Conservation (phyloP, 768 basidiomycete species). For the Boletus tylopilopsis region DNA sequence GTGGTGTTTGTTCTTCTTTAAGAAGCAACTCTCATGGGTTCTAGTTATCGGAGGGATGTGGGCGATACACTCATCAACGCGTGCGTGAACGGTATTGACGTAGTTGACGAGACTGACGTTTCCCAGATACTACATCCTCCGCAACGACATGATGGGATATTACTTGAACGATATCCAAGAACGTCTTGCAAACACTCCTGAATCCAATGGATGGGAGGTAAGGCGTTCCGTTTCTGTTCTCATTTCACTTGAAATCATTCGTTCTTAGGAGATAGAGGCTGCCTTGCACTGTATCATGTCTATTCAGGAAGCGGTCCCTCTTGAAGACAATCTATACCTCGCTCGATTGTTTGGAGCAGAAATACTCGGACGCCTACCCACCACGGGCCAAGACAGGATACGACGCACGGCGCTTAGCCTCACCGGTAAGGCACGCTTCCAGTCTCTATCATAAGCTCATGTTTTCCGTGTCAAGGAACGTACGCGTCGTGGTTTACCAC, state of each 20-base stretch:
- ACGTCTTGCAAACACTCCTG: constrained; percentile 43
- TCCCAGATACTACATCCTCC: constrained; percentile 79
- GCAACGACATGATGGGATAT: constrained; percentile 76
- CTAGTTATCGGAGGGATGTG: constrained; percentile 78
- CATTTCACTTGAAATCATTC: constrained; percentile 1
- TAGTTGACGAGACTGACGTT: constrained; percentile 6
- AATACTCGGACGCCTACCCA: constrained; percentile 67
- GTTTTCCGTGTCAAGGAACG: constrained; percentile 40
- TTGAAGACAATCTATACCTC: constrained; percentile 53
- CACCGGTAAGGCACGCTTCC: constrained; percentile 53
- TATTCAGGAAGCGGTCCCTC: constrained; percentile 80
- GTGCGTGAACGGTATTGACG: constrained; percentile 39
- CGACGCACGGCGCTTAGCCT: constrained; percentile 71
- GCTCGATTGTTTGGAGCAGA: constrained; percentile 66
- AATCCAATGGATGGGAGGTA: constrained; percentile 73
- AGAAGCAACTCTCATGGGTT: constrained; percentile 1
- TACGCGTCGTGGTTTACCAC: constrained; percentile 81
- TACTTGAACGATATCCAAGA: constrained; percentile 61
- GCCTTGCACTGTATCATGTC: constrained; percentile 83
- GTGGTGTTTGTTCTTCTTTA: constrained; percentile 22
- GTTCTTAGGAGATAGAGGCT: constrained; percentile 79
- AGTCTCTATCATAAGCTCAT: not conserved
- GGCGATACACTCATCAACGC: constrained; percentile 88
- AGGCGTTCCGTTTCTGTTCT: constrained; percentile 1
- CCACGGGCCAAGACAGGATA: constrained; percentile 57